Percentiles rank a stretch among this genome's conserved stretches.
phyloP scores from a whole-genome alignment of 75 land plant species.

The Pinus albicaulis region DNA sequence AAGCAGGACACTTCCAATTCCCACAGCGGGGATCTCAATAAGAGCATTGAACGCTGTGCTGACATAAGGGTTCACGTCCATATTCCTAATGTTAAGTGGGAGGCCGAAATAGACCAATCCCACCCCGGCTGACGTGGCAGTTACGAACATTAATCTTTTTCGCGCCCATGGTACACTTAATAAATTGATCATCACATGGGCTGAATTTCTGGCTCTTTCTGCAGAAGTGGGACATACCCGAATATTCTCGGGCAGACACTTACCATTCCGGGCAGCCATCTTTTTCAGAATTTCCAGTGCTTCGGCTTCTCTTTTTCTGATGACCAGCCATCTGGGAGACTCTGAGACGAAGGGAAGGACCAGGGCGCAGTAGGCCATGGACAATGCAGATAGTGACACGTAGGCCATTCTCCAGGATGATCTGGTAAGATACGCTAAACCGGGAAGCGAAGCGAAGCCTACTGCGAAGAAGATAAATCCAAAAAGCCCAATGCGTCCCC shows the following conservation, averaged over 20 bases:
- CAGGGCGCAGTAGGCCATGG: conserved; percentile 18
- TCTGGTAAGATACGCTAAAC: conserved; percentile 33
- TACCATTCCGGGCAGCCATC: conserved; percentile 35
- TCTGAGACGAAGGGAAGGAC: conserved; percentile 39
- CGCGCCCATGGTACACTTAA: conserved; percentile 27
- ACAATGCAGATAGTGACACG: conserved; percentile 24
- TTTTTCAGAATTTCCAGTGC: conserved; percentile 27
- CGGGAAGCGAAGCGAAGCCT: conserved; percentile 35
- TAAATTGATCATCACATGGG: conserved; percentile 19
- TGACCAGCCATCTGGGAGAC: conserved; percentile 41
- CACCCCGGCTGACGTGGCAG: conserved; percentile 31
- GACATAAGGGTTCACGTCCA: conserved; percentile 40
- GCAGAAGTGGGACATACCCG: background rate
- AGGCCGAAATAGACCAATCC: conserved; percentile 60
- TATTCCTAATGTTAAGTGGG: conserved; percentile 43
- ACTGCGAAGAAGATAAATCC: conserved; percentile 41
- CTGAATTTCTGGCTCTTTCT: background rate
- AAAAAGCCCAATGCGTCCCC: conserved; percentile 43
- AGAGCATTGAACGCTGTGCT: conserved; percentile 52
- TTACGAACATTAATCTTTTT: conserved; percentile 24
- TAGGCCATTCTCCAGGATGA: conserved; percentile 36
- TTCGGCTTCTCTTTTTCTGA: conserved; percentile 23
- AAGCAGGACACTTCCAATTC: conserved; percentile 33
- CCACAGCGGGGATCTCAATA: conserved; percentile 44
- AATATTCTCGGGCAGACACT: conserved; percentile 15